Conservation (phyloP, 345 rosid species). For the Corchorus olitorius region DNA sequence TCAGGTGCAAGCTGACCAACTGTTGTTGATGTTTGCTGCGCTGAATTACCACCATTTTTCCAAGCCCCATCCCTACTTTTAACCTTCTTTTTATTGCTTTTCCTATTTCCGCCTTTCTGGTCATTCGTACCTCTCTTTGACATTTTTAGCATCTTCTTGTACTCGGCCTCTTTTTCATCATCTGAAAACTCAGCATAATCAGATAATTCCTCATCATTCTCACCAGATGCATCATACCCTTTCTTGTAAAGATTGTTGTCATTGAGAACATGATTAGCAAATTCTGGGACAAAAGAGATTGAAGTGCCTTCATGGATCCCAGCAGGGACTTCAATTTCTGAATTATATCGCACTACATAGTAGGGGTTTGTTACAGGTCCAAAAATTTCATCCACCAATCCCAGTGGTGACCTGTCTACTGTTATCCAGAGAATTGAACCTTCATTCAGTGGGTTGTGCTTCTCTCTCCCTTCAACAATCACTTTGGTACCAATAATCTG, state of each 20-base stretch:
- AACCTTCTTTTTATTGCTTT: constrained; percentile 52
- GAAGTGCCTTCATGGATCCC: constrained; percentile 58
- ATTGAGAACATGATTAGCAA: constrained; percentile 69
- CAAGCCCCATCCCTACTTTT: constrained; percentile 43
- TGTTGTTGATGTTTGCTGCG: constrained; percentile 33
- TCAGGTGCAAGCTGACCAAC: constrained; percentile 23
- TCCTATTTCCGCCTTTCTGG: constrained; percentile 44
- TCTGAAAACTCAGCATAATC: constrained; percentile 90
- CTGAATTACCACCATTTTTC: constrained; percentile 40
- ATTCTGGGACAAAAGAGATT: constrained; percentile 79
- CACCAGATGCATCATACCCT: constrained; percentile 97
- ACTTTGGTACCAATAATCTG: constrained; percentile 78
- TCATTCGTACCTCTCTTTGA: constrained; percentile 66
- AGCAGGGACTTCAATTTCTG: constrained; percentile 80
- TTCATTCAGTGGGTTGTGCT: constrained; percentile 82
- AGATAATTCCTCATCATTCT: constrained; percentile 85
- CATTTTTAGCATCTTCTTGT: constrained; percentile 63
- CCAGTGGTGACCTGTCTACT: constrained; percentile 61
- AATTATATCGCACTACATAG: constrained; percentile 87
- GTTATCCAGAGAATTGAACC: constrained; percentile 91
- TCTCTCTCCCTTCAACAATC: constrained; percentile 79
- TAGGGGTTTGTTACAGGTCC: constrained; percentile 91
- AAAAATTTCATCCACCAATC: constrained; percentile 87
- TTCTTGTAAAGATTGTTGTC: constrained; percentile 76
- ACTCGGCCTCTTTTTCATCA: constrained; percentile 92